phyloP scores from a whole-genome alignment of 2,329 filamentous ascomycete genomes.

The Orbilia oligospora region DNA sequence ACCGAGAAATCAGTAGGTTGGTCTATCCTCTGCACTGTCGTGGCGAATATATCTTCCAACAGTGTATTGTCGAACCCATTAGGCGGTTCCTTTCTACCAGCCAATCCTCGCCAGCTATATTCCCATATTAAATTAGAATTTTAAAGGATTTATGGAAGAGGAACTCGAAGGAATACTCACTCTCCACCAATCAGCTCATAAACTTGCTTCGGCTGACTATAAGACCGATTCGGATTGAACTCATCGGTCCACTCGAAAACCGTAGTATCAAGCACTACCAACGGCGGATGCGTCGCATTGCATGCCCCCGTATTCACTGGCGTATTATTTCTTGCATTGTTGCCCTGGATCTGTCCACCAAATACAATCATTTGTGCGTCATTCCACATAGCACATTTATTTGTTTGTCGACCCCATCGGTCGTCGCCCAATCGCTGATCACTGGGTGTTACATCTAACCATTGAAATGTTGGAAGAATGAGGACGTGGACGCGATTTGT shows the following conservation, averaged over 20 bases:
- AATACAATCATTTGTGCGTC: conserved; percentile 57
- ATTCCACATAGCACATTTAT: conserved; percentile 42
- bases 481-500: conserved; percentile 57
- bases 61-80: conserved; percentile 37
- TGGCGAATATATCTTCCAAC: conserved; percentile 41
- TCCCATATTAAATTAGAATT: conserved; percentile 1
- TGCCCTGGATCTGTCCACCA: conserved; percentile 47
- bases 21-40: conserved; percentile 36
- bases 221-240: conserved; percentile 54
- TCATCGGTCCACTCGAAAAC: conserved; percentile 45
- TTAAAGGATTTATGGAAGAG: not conserved
- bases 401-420: conserved; percentile 40
- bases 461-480: conserved; percentile 56
- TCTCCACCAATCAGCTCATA: conserved; percentile 51
- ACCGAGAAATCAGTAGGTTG: conserved; percentile 37
- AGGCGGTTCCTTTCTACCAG: conserved; percentile 29
- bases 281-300: conserved; percentile 54
- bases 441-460: conserved; percentile 50
- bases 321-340: conserved; percentile 31
- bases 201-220: conserved; percentile 47
- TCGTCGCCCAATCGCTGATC: conserved; percentile 42
- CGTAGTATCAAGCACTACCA: conserved; percentile 58
- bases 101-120: conserved; percentile 51
- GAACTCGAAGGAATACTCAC: conserved; percentile 20
- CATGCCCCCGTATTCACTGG: conserved; percentile 45